Conservation (phyloP, 495 filamentous ascomycete genomes). For the Cetradonia linearis region DNA sequence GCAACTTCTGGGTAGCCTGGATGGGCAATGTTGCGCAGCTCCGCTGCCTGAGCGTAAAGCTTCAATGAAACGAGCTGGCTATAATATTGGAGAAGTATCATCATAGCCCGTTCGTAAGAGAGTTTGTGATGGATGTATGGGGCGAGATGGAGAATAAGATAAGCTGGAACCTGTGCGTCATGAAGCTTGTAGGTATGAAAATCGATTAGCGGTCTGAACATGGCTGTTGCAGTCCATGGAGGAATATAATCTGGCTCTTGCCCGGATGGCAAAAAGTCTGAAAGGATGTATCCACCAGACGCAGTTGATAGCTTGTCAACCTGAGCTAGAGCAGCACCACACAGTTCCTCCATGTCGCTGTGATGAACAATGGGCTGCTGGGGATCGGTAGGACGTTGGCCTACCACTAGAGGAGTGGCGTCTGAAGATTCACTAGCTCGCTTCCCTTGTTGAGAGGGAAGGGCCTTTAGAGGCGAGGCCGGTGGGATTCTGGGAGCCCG, state of each 20-base stretch:
- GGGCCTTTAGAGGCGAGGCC: neutral
- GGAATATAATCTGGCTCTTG: constrained; percentile 28
- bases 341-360: constrained; percentile 12
- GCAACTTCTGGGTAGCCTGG: constrained; percentile 53
- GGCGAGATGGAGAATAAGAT: constrained; percentile 38
- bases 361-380: constrained; percentile 6
- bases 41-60: constrained; percentile 56
- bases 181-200: constrained; percentile 36
- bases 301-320: neutral
- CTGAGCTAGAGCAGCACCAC: neutral
- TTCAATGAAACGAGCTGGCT: constrained; percentile 51
- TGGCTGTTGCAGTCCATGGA: constrained; percentile 41
- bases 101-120: constrained; percentile 27
- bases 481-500: constrained; percentile 9
- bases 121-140: constrained; percentile 29
- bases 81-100: constrained; percentile 48
- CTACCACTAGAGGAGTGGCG: neutral
- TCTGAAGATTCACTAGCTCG: neutral
- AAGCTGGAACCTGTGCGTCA: constrained; percentile 40
- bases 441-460: neutral
- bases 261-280: constrained; percentile 10
- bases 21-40: constrained; percentile 54
- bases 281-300: neutral
- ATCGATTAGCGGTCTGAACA: constrained; percentile 37
- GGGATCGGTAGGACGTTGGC: neutral